A percentile compares a stretch with the other conserved stretches of the same genome.
phyloP scores from a whole-genome alignment of 768 basidiomycete genomes.

The Psilocybe tampanensis region DNA sequence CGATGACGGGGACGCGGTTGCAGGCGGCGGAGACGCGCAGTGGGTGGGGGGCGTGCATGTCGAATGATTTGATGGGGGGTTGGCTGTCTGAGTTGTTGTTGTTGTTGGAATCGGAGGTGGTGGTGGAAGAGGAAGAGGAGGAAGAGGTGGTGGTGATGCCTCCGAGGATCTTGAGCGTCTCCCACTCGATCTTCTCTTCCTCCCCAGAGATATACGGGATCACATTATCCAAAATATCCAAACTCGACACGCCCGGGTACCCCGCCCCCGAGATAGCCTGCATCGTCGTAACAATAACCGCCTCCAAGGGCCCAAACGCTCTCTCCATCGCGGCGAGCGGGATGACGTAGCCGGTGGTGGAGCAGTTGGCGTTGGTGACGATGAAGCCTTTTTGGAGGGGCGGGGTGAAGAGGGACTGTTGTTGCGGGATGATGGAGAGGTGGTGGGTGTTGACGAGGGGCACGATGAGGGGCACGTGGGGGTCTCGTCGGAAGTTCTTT shows the following conservation, averaged over 20 bases:
- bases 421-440: slow-evolving; percentile 81
- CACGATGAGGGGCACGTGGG: slow-evolving; percentile 91
- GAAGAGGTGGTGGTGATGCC: too few species aligned
- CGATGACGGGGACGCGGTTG: slow-evolving; percentile 94
- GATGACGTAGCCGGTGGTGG: slow-evolving; percentile 90
- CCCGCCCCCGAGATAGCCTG: slow-evolving; percentile 98
- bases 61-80: slow-evolving; percentile 65
- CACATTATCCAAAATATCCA: slow-evolving; percentile 96
- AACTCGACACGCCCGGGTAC: slow-evolving; percentile 89
- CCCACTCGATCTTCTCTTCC: slow-evolving; percentile 99
- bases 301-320: slow-evolving; percentile 92
- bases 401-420: slow-evolving; percentile 68
- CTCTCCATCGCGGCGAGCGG: slow-evolving; percentile 90
- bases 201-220: slow-evolving; percentile 94
- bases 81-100: slow-evolving; percentile 56
- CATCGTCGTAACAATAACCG: slow-evolving; percentile 90
- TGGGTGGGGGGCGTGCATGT: slow-evolving; percentile 80
- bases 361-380: slow-evolving; percentile 98
- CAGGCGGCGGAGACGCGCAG: slow-evolving; percentile 92
- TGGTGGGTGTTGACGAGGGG: slow-evolving; percentile 93
- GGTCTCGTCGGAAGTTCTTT: slow-evolving; percentile 94
- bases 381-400: slow-evolving; percentile 87
- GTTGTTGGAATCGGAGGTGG: too few species aligned
- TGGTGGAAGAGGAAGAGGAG: too few species aligned
- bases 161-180: slow-evolving; percentile 95